phyloP scores from a whole-genome alignment of 371 early-diverging fungal genomes.

The Neoconidiobolus thromboides region DNA sequence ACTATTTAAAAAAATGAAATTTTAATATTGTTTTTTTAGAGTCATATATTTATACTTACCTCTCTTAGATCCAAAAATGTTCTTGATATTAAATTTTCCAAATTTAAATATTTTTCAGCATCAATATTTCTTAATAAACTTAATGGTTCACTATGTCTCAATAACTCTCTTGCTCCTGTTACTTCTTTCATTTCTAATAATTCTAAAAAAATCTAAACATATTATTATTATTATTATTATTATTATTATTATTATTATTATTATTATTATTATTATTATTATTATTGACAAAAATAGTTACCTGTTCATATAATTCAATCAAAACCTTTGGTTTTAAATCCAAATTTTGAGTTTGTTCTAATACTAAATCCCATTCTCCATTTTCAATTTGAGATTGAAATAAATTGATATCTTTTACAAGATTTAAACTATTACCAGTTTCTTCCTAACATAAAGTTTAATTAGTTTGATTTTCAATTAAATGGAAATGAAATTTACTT shows the following conservation, averaged over 20 bases:
- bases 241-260: background rate
- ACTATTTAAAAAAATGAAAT: constrained; percentile 6
- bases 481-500: constrained; percentile 17
- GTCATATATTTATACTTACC: constrained; percentile 8
- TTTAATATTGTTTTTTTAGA: background rate
- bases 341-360: constrained; percentile 44
- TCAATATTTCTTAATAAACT: constrained; percentile 40
- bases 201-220: constrained; percentile 54
- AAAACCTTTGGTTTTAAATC: constrained; percentile 41
- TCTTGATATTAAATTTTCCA: constrained; percentile 55
- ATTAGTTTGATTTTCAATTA: background rate
- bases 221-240: background rate
- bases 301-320: constrained; percentile 79
- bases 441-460: constrained; percentile 33
- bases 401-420: constrained; percentile 50
- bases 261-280: background rate
- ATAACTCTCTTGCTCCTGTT: constrained; percentile 60
- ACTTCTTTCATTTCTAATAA: constrained; percentile 63
- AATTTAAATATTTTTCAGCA: constrained; percentile 58
- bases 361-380: constrained; percentile 75
- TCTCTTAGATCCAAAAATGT: constrained; percentile 37
- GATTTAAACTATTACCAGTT: constrained; percentile 49
- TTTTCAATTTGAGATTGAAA: constrained; percentile 50
- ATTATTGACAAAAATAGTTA: constrained; percentile 11
- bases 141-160: constrained; percentile 77